Evolutionary conservation across 2,329 filamentous ascomycete genomes (phyloP), one percentile per base, ranked within the genome.

Genomic region (Calonectria pseudoreteaudii): DNA sequence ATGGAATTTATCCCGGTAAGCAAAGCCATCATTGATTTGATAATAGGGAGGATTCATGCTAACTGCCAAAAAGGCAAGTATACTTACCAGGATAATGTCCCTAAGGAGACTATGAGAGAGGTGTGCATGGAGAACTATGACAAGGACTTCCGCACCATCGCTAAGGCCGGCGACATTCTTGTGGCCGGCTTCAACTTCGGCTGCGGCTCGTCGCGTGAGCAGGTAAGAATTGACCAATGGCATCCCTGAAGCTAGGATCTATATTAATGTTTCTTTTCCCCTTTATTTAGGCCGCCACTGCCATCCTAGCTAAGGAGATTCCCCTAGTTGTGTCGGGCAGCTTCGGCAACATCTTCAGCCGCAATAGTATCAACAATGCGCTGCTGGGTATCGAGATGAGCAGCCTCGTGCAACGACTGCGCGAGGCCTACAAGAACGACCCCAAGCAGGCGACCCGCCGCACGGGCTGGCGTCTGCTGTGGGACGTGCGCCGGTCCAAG

Each of bases 61-160:
- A 34, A 78, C 31, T 28, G 8, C 16, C 20, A 18, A 23, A 26
- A n/a, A 77, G 81, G 94, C 6, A 95, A 96, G 82, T 95, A 95
- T 84, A 98, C 96, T 0, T 98, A 98, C 85, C 95, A 97, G 82
- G 96, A 98, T 81, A 90, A 94, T 80, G 89, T 98, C 1, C 86
- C 94, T 0, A 87, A 86, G 0, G 93, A 95, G 74, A 91, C 91
- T 71, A 98, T 98, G 96, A 95, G 95, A 0, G 88, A 94, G 77
- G 95, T 96, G 0, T 96, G 94, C 84, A 98, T 98, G 95, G 90
- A 94, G 83, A 98, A 98, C 88, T 98, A 98, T 86, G 96, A 98
- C 82, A 86, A 90, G 0, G 83, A 87, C 0, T 98, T 98, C 82
- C 84, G 88, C 13, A 83, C 85, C 1, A 87, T 93, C 44, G 93